Conservation (phyloP, 768 basidiomycete species). For the Leccinum barrowsii region DNA sequence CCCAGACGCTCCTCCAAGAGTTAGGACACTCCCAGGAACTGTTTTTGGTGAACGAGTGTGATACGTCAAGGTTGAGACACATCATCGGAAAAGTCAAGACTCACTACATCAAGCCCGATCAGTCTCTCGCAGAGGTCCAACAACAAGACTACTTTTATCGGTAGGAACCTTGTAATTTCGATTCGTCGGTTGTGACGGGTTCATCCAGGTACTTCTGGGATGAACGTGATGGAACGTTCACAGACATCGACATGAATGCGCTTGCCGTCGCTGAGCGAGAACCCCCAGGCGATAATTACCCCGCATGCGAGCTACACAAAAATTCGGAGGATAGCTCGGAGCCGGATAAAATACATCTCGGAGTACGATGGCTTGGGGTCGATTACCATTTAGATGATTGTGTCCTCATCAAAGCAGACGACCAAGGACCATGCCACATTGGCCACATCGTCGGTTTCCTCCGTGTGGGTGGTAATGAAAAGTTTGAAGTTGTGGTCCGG, state of each 20-base stretch:
- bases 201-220: slow-evolving; percentile 49
- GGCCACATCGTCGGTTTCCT: slow-evolving; percentile 46
- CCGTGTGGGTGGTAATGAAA: slow-evolving; percentile 14
- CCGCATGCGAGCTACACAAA: slow-evolving; percentile 38
- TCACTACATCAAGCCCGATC: slow-evolving; percentile 29
- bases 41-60: slow-evolving; percentile 57
- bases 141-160: slow-evolving; percentile 54
- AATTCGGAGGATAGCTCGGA: slow-evolving; percentile 31
- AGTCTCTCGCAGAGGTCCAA: slow-evolving; percentile 23
- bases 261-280: slow-evolving; percentile 8
- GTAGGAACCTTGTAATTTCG: slow-evolving; percentile 31
- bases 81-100: slow-evolving; percentile 32
- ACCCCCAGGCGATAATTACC: slow-evolving; percentile 50
- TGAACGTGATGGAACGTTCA: slow-evolving; percentile 42
- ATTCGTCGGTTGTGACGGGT: slow-evolving; percentile 1
- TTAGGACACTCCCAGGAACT: slow-evolving; percentile 62
- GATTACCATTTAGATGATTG: slow-evolving; percentile 63
- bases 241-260: slow-evolving; percentile 34
- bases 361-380: slow-evolving; percentile 43
- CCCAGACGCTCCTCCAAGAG: slow-evolving; percentile 57
- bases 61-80: slow-evolving; percentile 23
- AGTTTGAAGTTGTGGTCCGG: slow-evolving; percentile 31
- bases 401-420: slow-evolving; percentile 44
- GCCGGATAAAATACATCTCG: slow-evolving; percentile 33
- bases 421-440: slow-evolving; percentile 50